phyloP scores from a whole-genome alignment of 768 basidiomycete species.

The Leccinellum luteum region DNA sequence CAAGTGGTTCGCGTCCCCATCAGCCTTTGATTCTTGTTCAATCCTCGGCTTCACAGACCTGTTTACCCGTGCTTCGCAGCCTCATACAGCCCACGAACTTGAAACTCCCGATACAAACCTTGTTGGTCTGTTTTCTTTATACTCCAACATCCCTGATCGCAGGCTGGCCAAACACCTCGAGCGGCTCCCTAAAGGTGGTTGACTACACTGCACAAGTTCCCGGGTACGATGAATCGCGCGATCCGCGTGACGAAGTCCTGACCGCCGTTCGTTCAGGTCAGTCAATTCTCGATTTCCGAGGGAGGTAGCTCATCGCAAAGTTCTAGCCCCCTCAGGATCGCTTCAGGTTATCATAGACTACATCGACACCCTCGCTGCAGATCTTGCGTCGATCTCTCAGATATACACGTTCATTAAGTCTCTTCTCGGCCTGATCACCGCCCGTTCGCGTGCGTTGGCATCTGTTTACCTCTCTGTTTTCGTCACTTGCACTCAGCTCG shows the following conservation, averaged over 20 bases:
- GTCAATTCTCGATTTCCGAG: conserved; percentile 4
- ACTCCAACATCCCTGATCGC: conserved; percentile 48
- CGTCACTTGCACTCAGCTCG: conserved; percentile 8
- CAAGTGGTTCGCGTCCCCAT: conserved; percentile 21
- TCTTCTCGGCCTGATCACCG: conserved; percentile 43
- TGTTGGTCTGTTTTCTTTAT: conserved; percentile 59
- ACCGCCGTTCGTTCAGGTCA: conserved; percentile 39
- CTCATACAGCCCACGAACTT: conserved; percentile 37
- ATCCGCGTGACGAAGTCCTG: conserved; percentile 39
- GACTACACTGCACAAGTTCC: conserved; percentile 53
- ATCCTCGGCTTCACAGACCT: conserved; percentile 57
- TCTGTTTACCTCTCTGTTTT: neutral
- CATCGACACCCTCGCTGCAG: conserved; percentile 59
- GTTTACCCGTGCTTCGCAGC: conserved; percentile 52
- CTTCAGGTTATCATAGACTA: conserved; percentile 71
- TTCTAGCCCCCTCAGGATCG: conserved; percentile 42
- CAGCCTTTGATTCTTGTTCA: conserved; percentile 55
- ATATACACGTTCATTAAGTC: conserved; percentile 51
- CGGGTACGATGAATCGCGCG: conserved; percentile 45
- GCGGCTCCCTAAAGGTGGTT: conserved; percentile 36
- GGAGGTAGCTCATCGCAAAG: conserved; percentile 6
- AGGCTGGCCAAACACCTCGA: conserved; percentile 18
- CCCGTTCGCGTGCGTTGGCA: conserved; percentile 46
- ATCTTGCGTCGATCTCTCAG: conserved; percentile 52
- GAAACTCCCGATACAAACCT: conserved; percentile 21